Percentiles rank a stretch among this genome's conserved stretches.
phyloP scores from a whole-genome alignment of 2,329 filamentous ascomycete species.

The Colletotrichum viniferum region DNA sequence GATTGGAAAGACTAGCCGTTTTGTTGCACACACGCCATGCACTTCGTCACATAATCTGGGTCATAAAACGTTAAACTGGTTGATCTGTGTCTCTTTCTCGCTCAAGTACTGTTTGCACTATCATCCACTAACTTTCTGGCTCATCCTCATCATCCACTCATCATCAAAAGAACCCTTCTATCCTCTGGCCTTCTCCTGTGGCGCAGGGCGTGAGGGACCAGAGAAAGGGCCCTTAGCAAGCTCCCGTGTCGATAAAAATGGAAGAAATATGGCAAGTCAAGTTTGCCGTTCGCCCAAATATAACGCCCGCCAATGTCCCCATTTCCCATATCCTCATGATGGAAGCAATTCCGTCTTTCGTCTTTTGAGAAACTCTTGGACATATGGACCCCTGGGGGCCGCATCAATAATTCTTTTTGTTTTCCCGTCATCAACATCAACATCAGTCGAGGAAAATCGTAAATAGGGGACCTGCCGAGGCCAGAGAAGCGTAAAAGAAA shows the following conservation, averaged over 20 bases:
- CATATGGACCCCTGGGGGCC: constrained; percentile 13
- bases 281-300: neutral
- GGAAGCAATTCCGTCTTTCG: constrained; percentile 18
- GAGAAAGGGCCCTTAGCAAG: neutral
- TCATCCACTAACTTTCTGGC: neutral
- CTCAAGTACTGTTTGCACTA: neutral
- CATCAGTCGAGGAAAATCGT: constrained; percentile 11
- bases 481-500: constrained; percentile 1
- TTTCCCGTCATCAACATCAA: constrained; percentile 12
- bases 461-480: neutral
- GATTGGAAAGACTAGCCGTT: neutral
- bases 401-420: constrained; percentile 16
- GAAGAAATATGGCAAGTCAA: neutral
- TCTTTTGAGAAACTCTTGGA: constrained; percentile 14
- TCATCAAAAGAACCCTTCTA: neutral
- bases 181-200: neutral
- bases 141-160: constrained; percentile 2
- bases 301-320: constrained; percentile 15
- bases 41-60: neutral
- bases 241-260: neutral
- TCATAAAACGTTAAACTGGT: neutral
- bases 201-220: neutral
- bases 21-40: neutral
- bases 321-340: constrained; percentile 8
- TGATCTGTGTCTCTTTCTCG: constrained; percentile 11